Evolutionary conservation across 345 rosid genomes (phyloP), one percentile per base, ranked within the genome.

Genomic region (Corchorus olitorius): DNA sequence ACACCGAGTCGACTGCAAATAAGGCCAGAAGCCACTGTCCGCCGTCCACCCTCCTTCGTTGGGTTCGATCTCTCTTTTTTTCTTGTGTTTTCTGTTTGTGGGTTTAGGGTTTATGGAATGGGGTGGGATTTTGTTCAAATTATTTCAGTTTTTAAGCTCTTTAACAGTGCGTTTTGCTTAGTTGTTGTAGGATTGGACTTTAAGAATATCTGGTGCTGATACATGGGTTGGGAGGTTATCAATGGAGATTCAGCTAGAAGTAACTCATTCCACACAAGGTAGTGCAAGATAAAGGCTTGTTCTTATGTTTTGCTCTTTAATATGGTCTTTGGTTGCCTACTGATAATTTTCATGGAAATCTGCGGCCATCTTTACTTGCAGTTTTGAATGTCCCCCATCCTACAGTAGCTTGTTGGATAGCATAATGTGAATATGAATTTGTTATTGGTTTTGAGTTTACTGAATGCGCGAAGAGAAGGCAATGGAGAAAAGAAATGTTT

Each of bases 211-310:
- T 50, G 97, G 93, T n/a, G 90, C 93, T 75, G 97, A 92, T 63
- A 91, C 90, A 0, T 92, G 97, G 97, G 94, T 94, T 19, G 98
- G 98, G 19, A 83, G 93, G 55, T 92, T 97, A 1, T 91, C 97
- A 39, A 88, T 94, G 91, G 94, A 92, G 87, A 92, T 92, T 86
- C 92, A 91, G 8, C 71, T 94, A 73, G 91, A 91, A 81, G 97
- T 94, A 22, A 78, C 81, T 81, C 97, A 94, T 41, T 58, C 81
- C 70, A 72, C 74, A 15, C 77, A 80, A 85, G 94, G 97, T 94
- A 82, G 74, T 67, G 43, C 65, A 5, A 45, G n/a, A 19, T 33
- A 61, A n/a, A n/a, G n/a, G n/a, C n/a, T n/a, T n/a, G n/a, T n/a
- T n/a, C n/a, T n/a, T n/a, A 33, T 17, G 35, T 61, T 50, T n/a